A percentile compares a stretch with the other conserved stretches of the same genome.
phyloP scores from a whole-genome alignment of 768 basidiomycete genomes.

The Boletus reticulatus region DNA sequence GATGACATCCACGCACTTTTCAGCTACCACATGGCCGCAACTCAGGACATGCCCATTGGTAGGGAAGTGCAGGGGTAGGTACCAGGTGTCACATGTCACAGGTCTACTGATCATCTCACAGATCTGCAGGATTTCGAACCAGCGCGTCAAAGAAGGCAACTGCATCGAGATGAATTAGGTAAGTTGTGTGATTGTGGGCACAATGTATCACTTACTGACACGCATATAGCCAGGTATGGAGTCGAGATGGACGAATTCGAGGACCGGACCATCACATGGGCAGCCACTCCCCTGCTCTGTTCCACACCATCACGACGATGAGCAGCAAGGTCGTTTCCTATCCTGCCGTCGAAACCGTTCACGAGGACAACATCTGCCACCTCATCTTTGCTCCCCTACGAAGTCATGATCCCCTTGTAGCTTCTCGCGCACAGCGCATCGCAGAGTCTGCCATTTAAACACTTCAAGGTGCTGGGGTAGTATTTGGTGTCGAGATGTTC shows the following conservation, averaged over 20 bases:
- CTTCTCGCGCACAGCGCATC: slow-evolving; percentile 58
- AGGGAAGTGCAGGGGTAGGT: too few relatives aligned
- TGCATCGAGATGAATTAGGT: slow-evolving; percentile 92
- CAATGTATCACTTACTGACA: background rate
- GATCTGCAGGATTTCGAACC: too few relatives aligned
- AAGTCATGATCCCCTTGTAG: slow-evolving; percentile 50
- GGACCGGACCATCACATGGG: slow-evolving; percentile 88
- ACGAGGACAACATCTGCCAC: slow-evolving; percentile 91
- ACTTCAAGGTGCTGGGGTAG: slow-evolving; percentile 84
- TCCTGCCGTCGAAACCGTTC: slow-evolving; percentile 92
- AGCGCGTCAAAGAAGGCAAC: slow-evolving; percentile 97
- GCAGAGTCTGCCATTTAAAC: slow-evolving; percentile 81
- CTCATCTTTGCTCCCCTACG: slow-evolving; percentile 89
- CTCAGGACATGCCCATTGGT: too few relatives aligned
- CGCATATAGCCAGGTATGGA: slow-evolving; percentile 82
- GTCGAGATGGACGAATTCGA: slow-evolving; percentile 89
- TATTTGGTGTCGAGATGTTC: slow-evolving; percentile 99
- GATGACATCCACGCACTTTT: too few relatives aligned
- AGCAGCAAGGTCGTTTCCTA: too few relatives aligned
- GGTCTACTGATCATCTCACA: too few relatives aligned
- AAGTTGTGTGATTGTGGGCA: slow-evolving; percentile 16
- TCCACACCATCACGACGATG: too few relatives aligned
- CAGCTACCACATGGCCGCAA: too few relatives aligned
- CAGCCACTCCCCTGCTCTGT: too few relatives aligned
- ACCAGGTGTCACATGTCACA: too few relatives aligned